A percentile compares a stretch with the other conserved stretches of the same genome.
Conservation (phyloP, 768 basidiomycete genomes). For the Trametes gibbosa region DNA sequence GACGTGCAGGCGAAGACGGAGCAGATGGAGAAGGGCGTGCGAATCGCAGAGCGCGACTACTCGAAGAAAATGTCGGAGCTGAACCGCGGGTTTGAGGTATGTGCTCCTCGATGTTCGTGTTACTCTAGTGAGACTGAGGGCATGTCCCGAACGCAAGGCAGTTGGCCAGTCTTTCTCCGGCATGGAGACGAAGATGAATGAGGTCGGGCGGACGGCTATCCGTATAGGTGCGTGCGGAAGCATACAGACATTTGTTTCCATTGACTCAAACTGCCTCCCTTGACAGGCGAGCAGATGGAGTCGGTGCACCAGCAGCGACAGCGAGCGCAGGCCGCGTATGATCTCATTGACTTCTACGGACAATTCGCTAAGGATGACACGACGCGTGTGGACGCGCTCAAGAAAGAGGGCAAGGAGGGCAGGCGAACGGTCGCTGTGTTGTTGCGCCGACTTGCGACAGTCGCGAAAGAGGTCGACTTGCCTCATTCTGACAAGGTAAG, state of each 20-base stretch:
- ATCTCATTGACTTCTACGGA: constrained; percentile 91
- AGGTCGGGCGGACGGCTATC: constrained; percentile 91
- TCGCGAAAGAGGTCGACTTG: constrained; percentile 92
- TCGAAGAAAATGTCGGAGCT: constrained; percentile 92
- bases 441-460: constrained; percentile 76
- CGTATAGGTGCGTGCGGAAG: constrained; percentile 67
- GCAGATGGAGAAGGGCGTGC: constrained; percentile 89
- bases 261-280: background rate
- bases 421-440: constrained; percentile 86
- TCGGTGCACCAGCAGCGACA: constrained; percentile 89
- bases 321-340: constrained; percentile 90
- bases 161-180: constrained; percentile 85
- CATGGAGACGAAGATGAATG: constrained; percentile 89
- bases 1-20: constrained; percentile 90
- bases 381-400: constrained; percentile 65
- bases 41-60: constrained; percentile 88
- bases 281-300: constrained; percentile 89
- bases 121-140: background rate
- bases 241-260: background rate
- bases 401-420: constrained; percentile 87
- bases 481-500: constrained; percentile 75
- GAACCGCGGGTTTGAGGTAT: constrained; percentile 90
- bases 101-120: constrained; percentile 21
- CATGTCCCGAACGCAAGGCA: constrained; percentile 44
- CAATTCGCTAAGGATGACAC: constrained; percentile 86